Percentiles rank a stretch among this genome's conserved stretches.
Conservation (phyloP, 192 early-diverging fungal species). For the Mortierella hygrophila region DNA sequence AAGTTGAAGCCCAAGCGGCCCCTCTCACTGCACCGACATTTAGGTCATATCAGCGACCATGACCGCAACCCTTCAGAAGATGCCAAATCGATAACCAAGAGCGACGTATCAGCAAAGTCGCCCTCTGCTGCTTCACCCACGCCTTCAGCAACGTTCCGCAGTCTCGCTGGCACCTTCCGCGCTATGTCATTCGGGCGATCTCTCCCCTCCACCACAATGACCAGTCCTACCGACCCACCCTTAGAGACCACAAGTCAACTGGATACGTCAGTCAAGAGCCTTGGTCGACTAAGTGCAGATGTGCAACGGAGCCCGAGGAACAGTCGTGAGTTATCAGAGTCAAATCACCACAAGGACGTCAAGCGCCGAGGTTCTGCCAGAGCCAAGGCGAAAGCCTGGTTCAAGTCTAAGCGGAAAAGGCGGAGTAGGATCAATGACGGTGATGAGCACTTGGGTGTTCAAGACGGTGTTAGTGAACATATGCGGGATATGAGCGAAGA, state of each 20-base stretch:
- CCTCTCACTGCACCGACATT: background rate
- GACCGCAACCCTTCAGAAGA: conserved; percentile 3
- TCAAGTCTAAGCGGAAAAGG: conserved; percentile 40
- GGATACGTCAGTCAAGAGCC: background rate
- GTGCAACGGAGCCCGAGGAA: conserved; percentile 23
- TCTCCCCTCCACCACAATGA: background rate
- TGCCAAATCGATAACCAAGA: background rate
- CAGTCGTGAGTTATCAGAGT: conserved; percentile 39
- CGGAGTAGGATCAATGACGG: conserved; percentile 3
- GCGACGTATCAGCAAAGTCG: conserved; percentile 4
- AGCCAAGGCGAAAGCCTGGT: conserved; percentile 53
- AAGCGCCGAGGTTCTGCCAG: conserved; percentile 33
- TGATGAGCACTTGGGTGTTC: background rate
- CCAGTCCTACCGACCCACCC: background rate
- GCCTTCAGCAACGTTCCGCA: conserved; percentile 30
- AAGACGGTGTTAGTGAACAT: conserved; percentile 2
- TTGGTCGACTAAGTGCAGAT: background rate
- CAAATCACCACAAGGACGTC: conserved; percentile 25
- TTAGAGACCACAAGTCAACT: background rate
- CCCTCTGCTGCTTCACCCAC: conserved; percentile 19
- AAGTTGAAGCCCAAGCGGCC: conserved; percentile 42
- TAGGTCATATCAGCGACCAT: conserved; percentile 9
- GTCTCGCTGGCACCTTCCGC: conserved; percentile 33
- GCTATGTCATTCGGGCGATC: conserved; percentile 48
- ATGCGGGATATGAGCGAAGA: background rate